Percentiles rank a stretch among this genome's conserved stretches.
phyloP scores from a whole-genome alignment of 768 basidiomycete species.

The Pisolithus orientalis region DNA sequence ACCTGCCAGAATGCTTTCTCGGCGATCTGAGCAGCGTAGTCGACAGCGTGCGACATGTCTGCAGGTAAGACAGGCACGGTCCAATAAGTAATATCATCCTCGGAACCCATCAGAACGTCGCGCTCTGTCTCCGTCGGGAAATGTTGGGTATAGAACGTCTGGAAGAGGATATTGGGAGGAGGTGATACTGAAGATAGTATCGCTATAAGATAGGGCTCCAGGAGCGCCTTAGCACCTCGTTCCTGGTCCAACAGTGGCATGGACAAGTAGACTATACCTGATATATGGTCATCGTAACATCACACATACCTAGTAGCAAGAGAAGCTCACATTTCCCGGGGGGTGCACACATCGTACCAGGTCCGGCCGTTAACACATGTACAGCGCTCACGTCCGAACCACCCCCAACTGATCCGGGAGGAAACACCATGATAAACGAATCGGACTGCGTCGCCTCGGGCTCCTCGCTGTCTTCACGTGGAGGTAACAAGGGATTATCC shows the following conservation, averaged over 20 bases:
- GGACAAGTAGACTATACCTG: constrained; percentile 57
- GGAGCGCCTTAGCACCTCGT: constrained; percentile 32
- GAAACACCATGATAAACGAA: constrained; percentile 67
- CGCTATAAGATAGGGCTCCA: constrained; percentile 51
- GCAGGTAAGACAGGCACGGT: constrained; percentile 22
- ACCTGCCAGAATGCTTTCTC: constrained; percentile 51
- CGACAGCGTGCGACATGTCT: constrained; percentile 46
- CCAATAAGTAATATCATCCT: constrained; percentile 3
- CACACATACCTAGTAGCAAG: not conserved
- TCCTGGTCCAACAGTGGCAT: constrained; percentile 36
- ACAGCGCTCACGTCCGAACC: constrained; percentile 47
- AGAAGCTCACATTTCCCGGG: constrained; percentile 52
- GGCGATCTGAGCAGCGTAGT: constrained; percentile 50
- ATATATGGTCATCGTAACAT: constrained; percentile 1
- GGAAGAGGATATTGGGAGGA: constrained; percentile 38
- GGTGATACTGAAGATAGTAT: constrained; percentile 27
- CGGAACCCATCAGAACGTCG: not conserved
- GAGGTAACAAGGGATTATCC: constrained; percentile 25
- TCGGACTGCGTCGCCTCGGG: constrained; percentile 33
- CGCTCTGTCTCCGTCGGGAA: constrained; percentile 5
- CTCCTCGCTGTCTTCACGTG: constrained; percentile 17
- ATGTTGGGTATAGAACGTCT: constrained; percentile 50
- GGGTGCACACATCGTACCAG: constrained; percentile 70
- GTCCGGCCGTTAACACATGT: constrained; percentile 63
- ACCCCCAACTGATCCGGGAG: constrained; percentile 49